A percentile compares a stretch with the other conserved stretches of the same genome.
Conservation (phyloP, 768 basidiomycete genomes). For the Phaeotremella fagi region DNA sequence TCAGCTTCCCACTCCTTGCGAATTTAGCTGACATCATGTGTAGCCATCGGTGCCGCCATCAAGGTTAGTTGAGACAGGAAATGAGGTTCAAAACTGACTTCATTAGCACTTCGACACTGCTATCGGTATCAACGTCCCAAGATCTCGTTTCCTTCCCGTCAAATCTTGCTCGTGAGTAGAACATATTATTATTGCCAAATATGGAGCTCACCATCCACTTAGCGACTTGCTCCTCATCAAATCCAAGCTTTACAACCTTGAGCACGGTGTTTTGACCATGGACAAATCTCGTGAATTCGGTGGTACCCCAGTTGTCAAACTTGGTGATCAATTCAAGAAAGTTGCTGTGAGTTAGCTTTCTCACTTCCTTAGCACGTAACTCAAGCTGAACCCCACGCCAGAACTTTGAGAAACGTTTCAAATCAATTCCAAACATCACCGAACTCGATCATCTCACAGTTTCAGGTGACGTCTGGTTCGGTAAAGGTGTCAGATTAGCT, state of each 20-base stretch:
- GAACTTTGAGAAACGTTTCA: constrained; percentile 90
- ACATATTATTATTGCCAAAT: constrained; percentile 49
- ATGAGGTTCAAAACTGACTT: neutral
- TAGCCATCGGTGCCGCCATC: constrained; percentile 84
- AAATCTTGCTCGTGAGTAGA: constrained; percentile 63
- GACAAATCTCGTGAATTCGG: constrained; percentile 47
- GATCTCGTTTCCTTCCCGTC: constrained; percentile 82
- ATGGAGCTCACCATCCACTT: constrained; percentile 13
- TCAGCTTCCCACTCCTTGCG: too few relatives aligned
- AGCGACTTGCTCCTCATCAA: constrained; percentile 70
- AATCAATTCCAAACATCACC: constrained; percentile 82
- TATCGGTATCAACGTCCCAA: constrained; percentile 90
- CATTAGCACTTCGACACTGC: constrained; percentile 57
- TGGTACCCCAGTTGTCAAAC: constrained; percentile 83
- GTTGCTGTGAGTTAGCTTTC: constrained; percentile 50
- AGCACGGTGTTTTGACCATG: constrained; percentile 83
- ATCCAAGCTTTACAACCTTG: constrained; percentile 83
- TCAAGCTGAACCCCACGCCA: constrained; percentile 23
- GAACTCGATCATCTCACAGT: constrained; percentile 94
- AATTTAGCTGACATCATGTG: too few relatives aligned
- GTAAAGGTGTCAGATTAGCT: constrained; percentile 65
- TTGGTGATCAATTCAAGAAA: constrained; percentile 96
- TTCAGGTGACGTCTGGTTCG: constrained; percentile 84
- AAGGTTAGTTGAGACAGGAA: constrained; percentile 51
- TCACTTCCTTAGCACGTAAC: neutral